Percentiles rank a stretch among this genome's conserved stretches.
Evolutionary conservation across 805 yeast species (phyloP).

Genomic region (Hanseniaspora taiwanica): DNA sequence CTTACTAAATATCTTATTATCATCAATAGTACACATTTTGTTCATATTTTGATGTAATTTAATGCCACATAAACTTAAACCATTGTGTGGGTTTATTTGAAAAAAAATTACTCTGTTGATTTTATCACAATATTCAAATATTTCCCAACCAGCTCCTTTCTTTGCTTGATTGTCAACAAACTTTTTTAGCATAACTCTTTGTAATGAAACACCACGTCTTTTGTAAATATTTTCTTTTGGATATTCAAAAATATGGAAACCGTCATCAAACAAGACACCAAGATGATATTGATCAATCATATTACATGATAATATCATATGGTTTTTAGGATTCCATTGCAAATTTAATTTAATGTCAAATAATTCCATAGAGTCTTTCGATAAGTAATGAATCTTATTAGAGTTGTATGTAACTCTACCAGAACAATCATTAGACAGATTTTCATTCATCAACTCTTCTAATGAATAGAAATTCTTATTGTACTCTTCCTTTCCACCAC

Average conservation of each 20-base stretch:
- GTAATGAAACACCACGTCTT: not conserved
- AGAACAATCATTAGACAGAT: not conserved
- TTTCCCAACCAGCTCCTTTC: not conserved
- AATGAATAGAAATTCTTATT: not conserved
- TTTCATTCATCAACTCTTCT: not conserved
- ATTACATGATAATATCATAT: not conserved
- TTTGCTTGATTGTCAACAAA: not conserved
- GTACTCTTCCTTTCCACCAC: no score
- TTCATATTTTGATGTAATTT: not conserved
- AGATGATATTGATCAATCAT: not conserved
- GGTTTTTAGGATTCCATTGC: not conserved
- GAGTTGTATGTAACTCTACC: not conserved
- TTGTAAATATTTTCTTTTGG: not conserved
- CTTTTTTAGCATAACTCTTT: not conserved
- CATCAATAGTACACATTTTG: not conserved
- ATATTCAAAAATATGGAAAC: not conserved
- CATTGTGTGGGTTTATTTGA: not conserved
- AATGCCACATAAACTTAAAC: not conserved
- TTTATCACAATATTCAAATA: constrained; percentile 1
- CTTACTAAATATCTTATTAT: not conserved
- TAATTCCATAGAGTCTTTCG: not conserved
- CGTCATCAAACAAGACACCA: not conserved
- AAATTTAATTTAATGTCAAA: not conserved
- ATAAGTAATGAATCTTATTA: not conserved
- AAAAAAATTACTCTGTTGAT: not conserved